A percentile compares a stretch with the other conserved stretches of the same genome.
Evolutionary conservation across 305 asterid genomes (phyloP).

Genomic region (Solanum hybrid): DNA sequence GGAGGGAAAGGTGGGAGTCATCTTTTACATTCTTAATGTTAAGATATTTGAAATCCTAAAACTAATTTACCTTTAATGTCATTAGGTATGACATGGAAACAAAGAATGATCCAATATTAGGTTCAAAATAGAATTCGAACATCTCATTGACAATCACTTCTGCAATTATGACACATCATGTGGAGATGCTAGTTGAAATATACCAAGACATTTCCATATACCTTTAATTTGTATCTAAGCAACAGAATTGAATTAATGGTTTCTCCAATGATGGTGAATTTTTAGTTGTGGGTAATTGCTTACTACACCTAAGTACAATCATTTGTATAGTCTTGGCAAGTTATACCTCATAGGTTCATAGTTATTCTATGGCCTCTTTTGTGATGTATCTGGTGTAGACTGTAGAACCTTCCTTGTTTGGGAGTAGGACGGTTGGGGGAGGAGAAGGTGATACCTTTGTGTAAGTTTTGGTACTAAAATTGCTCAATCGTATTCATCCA

Average conservation of each 20-base stretch:
- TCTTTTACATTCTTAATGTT: neutral
- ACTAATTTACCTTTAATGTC: neutral
- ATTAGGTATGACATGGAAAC: neutral
- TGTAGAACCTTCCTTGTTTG: neutral
- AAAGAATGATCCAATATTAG: neutral
- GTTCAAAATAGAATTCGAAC: neutral
- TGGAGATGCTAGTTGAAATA: neutral
- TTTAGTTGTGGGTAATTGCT: neutral
- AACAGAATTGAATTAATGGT: neutral
- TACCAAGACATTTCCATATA: neutral
- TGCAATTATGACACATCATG: neutral
- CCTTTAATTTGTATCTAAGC: neutral
- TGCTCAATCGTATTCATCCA: neutral
- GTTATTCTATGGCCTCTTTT: neutral
- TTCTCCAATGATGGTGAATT: neutral
- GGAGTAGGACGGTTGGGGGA: neutral
- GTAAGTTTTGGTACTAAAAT: neutral
- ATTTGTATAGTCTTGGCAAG: neutral
- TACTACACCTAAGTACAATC: neutral
- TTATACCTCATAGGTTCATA: neutral
- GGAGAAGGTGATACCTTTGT: neutral
- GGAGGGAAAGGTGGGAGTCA: neutral
- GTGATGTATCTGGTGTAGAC: neutral
- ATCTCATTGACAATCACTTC: neutral
- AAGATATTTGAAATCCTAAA: neutral